Evolutionary conservation across 148 eudicot genomes (phyloP), one percentile per base, ranked within the genome.

Genomic region (Chenopodium formosanum): DNA sequence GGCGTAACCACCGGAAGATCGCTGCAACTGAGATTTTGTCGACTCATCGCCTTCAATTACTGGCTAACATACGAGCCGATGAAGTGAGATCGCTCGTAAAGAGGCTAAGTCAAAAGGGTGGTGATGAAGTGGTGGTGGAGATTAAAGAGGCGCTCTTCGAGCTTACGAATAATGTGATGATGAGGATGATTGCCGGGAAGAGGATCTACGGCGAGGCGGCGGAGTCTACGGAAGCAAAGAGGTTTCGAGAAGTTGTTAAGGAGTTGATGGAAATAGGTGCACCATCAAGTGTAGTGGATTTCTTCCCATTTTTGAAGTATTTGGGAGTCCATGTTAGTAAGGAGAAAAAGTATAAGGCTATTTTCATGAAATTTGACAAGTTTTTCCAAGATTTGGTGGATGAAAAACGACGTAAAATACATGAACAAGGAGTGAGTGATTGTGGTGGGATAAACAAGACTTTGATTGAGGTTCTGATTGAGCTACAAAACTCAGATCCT

Each of bases 1-100:
- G 92, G 95, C 84, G 95, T 22, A 86, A 84, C 70, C 89, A 89
- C 25, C 82, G 93, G 9, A 79, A 87, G 34, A 87, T 92, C 1
- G 70, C 90, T 7, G 19, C 93, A 0, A 19, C 79, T 9, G 94
- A 92, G 53, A 73, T 89, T 23, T 62, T 92, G 7, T 92, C 93
- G 9, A 0, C 86, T 13, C 86, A 91, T 19, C 78, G 91, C 29
- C 73, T 92, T 4, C 84, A 83, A 11, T 48, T 79, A 34, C 64
- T 91, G 13, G n/a, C 83, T 2, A 34, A 52, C 2, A 82, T 89
- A 1, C 87, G 90, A 0, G 70, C 58, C 10, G 83, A 87, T 13
- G 96, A 89, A 75, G 87, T 86, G 7, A 37, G 37, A 37, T 32
- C 19, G 0, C 62, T 89, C 12, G 12, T 86, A 20, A 66, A 56